Evolutionary conservation across 2,329 filamentous ascomycete species (phyloP).

Genomic region (Leptographium procerum): DNA sequence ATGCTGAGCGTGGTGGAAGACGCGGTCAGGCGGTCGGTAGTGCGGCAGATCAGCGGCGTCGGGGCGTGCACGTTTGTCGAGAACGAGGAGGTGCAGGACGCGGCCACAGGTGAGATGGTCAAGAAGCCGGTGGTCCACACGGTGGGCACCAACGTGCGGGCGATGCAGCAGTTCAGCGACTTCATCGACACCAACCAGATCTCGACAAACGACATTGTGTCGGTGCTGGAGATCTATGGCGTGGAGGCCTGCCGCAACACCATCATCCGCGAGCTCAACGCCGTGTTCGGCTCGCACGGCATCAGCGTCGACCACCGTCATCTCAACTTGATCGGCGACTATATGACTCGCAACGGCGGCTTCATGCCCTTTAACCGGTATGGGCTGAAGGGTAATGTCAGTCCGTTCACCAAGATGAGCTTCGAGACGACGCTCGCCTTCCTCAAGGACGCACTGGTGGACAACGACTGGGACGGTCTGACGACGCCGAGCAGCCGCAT

Average conservation of each 20-base stretch:
- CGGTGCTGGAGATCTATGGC: constrained; percentile 76
- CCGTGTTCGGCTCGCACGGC: constrained; percentile 81
- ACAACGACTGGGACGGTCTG: constrained; percentile 83
- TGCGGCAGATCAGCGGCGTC: constrained; percentile 77
- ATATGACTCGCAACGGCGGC: constrained; percentile 88
- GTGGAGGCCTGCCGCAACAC: constrained; percentile 83
- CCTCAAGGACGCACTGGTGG: constrained; percentile 81
- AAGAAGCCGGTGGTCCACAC: constrained; percentile 57
- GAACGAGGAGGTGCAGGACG: constrained; percentile 41
- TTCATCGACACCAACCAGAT: constrained; percentile 78
- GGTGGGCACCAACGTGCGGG: constrained; percentile 74
- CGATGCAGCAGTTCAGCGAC: constrained; percentile 81
- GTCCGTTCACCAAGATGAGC: constrained; percentile 96
- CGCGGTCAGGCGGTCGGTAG: constrained; percentile 64
- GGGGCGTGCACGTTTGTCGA: constrained; percentile 57
- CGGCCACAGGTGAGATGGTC: constrained; percentile 34
- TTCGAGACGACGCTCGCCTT: constrained; percentile 96
- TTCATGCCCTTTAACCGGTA: constrained; percentile 91
- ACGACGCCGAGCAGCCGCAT: constrained; percentile 77
- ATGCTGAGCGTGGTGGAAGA: constrained; percentile 86
- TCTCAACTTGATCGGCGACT: constrained; percentile 89
- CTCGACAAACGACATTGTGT: constrained; percentile 84
- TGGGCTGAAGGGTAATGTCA: constrained; percentile 73
- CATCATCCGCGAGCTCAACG: constrained; percentile 76
- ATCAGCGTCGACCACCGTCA: constrained; percentile 89